Evolutionary conservation across 2,329 filamentous ascomycete species (phyloP), one percentile per base, ranked within the genome.

Genomic region (Neocatenulostroma microsporum): DNA sequence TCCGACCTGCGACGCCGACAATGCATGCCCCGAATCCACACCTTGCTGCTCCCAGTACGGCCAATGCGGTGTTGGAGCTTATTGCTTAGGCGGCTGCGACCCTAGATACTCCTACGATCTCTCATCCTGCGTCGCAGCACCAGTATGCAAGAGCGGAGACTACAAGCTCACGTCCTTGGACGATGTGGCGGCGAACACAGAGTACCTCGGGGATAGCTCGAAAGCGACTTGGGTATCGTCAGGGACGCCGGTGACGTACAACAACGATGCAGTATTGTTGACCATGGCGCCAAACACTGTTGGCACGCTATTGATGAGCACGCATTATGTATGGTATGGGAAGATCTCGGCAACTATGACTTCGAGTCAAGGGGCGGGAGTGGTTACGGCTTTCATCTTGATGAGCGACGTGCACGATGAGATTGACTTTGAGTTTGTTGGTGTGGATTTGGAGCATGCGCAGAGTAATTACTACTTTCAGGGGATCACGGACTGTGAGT

Each of bases 401-500:
- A 78, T 95, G 62, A 88, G 84, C 23, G 89, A 96, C 55, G 83
- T 93, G 56, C 94, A 95, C 72, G 91, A 98, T 57, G 91, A 98
- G 64, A 94, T 98, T 54, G 91, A 98, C 67, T 96, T 86, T 60
- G 91, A 98, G 62, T 96, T 83, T 60, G 75, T 98, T 37, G 91
- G 91, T 48, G 74, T 74, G 29, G 84, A 95, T 55, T 69, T 94
- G 44, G 57, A 69, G 30, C 75, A 73, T 45, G 84, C 82, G 13
- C 88, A 98, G 69, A 91, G 87, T 58, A 98, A 98, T 69, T 98
- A 80, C 70, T 98, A 95, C 67, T 95, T 82, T 67, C 88, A 95
- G 67, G 91, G 91, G 56, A 81, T 95, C 46, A 81, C 85, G 25
- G 73, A 89, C 61, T 96, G 86, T 94, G 70, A 70, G 84, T 68